Evolutionary conservation across 2,329 filamentous ascomycete species (phyloP).

Genomic region (Xylaria sp.): DNA sequence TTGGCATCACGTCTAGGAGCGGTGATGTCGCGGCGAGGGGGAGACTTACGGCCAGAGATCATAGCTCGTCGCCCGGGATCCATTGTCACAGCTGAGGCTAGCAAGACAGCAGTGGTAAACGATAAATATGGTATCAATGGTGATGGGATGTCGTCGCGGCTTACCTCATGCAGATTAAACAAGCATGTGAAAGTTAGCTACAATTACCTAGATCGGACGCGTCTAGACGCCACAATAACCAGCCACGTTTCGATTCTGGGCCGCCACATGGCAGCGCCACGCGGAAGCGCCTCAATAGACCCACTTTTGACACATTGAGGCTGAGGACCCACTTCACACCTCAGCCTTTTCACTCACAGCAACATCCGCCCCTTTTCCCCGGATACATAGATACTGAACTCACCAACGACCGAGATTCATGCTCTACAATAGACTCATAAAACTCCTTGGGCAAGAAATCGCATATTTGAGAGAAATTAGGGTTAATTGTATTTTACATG

Average conservation of each 20-base stretch:
- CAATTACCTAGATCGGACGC: not conserved
- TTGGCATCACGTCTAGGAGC: slow-evolving; percentile 61
- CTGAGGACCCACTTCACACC: slow-evolving; percentile 6
- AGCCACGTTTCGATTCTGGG: not conserved
- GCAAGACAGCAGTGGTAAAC: not conserved
- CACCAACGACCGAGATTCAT: no score
- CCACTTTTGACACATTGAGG: not conserved
- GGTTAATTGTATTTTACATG: no score
- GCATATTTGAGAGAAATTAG: no score
- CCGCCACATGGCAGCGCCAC: not conserved
- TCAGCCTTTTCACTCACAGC: not conserved
- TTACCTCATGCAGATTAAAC: not conserved
- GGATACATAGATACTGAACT: no score
- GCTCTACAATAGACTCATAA: no score
- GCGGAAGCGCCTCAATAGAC: not conserved
- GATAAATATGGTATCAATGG: not conserved
- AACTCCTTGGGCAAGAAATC: no score
- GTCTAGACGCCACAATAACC: not conserved
- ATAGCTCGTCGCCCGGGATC: slow-evolving; percentile 61
- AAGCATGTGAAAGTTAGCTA: no score
- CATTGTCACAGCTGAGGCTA: slow-evolving; percentile 47
- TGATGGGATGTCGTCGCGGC: not conserved
- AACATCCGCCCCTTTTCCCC: no score
- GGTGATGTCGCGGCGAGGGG: slow-evolving; percentile 56
- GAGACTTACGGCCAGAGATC: slow-evolving; percentile 55